A percentile compares a stretch with the other conserved stretches of the same genome.
Evolutionary conservation across 495 filamentous ascomycete genomes (phyloP).

Genomic region (Neurospora sp.): DNA sequence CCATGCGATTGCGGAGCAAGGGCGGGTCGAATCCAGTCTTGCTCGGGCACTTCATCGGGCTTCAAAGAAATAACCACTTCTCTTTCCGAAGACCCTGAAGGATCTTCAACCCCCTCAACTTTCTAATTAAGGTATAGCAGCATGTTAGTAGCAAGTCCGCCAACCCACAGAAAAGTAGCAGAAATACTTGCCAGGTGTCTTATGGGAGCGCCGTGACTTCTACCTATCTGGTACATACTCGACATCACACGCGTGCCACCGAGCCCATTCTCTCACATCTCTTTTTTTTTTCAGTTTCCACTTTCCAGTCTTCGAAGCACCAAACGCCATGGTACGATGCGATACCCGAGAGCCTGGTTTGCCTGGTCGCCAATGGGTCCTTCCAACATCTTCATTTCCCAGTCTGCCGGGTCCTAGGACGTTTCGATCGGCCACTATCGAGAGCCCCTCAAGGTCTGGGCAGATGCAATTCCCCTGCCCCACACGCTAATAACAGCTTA

Average conservation of each 20-base stretch:
- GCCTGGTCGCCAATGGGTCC: background rate
- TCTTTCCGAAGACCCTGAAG: background rate
- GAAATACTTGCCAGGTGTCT: background rate
- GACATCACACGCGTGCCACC: background rate
- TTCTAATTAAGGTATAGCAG: background rate
- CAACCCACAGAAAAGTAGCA: background rate
- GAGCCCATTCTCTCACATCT: background rate
- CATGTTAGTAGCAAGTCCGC: background rate
- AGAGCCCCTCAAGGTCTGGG: background rate
- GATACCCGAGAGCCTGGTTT: background rate
- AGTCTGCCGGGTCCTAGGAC: background rate
- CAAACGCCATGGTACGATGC: background rate
- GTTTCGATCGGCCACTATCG: background rate
- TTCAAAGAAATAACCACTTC: background rate
- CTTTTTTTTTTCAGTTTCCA: background rate
- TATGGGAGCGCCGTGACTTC: background rate
- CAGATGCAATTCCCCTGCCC: background rate
- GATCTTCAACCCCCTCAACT: background rate
- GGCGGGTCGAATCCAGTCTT: background rate
- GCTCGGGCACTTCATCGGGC: background rate
- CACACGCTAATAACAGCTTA: background rate
- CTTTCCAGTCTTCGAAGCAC: background rate
- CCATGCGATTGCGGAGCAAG: background rate
- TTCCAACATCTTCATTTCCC: background rate
- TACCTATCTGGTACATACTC: background rate